These are phyloP conservation scores for Heteromeles arbutifolia DNA, from an alignment of 306 rosid species.

Conservation along the genomic window DNA sequence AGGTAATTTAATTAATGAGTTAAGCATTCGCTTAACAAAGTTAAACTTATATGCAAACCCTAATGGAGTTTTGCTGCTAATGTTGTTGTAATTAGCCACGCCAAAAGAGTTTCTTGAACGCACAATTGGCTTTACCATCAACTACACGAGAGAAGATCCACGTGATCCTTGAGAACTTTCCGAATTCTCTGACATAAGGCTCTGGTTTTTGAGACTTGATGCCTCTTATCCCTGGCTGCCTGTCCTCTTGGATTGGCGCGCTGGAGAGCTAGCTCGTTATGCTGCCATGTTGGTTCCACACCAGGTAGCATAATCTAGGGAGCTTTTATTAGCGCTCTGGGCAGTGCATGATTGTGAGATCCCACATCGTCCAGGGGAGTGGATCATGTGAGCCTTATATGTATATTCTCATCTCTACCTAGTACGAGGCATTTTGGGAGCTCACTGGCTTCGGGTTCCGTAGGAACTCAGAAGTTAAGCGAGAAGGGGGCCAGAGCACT, in stretches of 20 bases:
- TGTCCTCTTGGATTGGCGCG: conserved; percentile 80
- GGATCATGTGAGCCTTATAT: no score
- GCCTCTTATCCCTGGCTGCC: conserved; percentile 90
- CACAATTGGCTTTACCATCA: conserved; percentile 73
- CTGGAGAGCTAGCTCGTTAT: conserved; percentile 91
- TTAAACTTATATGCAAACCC: not conserved
- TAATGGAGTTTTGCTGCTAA: conserved; percentile 8
- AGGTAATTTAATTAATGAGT: conserved; percentile 29
- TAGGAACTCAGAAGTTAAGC: no score
- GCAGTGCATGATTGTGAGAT: no score
- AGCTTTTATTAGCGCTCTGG: not conserved
- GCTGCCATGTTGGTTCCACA: conserved; percentile 96
- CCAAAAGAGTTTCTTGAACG: conserved; percentile 75
- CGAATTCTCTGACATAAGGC: conserved; percentile 75
- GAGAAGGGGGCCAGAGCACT: no score
- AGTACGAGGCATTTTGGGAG: no score
- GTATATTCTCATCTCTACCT: no score
- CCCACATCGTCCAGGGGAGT: no score
- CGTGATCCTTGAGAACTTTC: conserved; percentile 68
- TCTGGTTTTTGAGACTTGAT: conserved; percentile 95
- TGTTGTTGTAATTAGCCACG: conserved; percentile 39
- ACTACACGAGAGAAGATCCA: conserved; percentile 67
- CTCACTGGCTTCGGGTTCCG: no score
- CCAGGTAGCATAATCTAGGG: conserved; percentile 49
- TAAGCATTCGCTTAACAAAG: not conserved